A percentile compares a stretch with the other conserved stretches of the same genome.
Evolutionary conservation across 257 asterid genomes (phyloP).

Genomic region (Thymus mandschuricus): DNA sequence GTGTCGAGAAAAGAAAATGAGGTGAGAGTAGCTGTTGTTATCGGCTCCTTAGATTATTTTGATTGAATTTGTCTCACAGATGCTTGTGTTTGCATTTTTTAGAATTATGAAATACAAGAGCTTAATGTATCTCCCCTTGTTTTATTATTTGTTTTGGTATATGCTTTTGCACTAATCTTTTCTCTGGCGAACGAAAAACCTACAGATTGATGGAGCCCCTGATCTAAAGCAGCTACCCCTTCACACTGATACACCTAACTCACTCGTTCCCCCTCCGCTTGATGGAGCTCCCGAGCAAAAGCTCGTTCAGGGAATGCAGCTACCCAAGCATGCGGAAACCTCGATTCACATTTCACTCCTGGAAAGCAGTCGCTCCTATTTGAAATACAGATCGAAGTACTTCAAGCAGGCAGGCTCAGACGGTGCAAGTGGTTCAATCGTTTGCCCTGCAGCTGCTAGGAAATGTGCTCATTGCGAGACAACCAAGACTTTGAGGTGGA

Average conservation of each 20-base stretch:
- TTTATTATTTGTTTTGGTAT: background rate
- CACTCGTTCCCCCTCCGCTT: slow-evolving; percentile 17
- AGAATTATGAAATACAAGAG: no score
- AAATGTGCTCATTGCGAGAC: slow-evolving; percentile 76
- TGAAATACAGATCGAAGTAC: slow-evolving; percentile 58
- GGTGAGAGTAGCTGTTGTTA: no score
- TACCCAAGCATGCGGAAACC: slow-evolving; percentile 5
- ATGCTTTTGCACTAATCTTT: background rate
- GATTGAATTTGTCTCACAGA: no score
- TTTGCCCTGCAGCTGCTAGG: slow-evolving; percentile 9
- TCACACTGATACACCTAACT: background rate
- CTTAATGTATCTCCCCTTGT: background rate
- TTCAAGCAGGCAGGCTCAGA: slow-evolving; percentile 39
- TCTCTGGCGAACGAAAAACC: background rate
- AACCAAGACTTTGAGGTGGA: slow-evolving; percentile 77
- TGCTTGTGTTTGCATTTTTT: no score
- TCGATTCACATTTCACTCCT: slow-evolving; percentile 73
- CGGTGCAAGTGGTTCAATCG: slow-evolving; percentile 4
- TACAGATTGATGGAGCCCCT: slow-evolving; percentile 31
- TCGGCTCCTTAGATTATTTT: no score
- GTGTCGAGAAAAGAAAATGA: no score
- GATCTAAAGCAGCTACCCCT: slow-evolving; percentile 31
- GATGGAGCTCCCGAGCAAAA: slow-evolving; percentile 34
- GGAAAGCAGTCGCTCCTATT: slow-evolving; percentile 56
- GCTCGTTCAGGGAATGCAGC: slow-evolving; percentile 16